Conservation (phyloP, 371 early-diverging fungal genomes). For the Mortierella sp. region DNA sequence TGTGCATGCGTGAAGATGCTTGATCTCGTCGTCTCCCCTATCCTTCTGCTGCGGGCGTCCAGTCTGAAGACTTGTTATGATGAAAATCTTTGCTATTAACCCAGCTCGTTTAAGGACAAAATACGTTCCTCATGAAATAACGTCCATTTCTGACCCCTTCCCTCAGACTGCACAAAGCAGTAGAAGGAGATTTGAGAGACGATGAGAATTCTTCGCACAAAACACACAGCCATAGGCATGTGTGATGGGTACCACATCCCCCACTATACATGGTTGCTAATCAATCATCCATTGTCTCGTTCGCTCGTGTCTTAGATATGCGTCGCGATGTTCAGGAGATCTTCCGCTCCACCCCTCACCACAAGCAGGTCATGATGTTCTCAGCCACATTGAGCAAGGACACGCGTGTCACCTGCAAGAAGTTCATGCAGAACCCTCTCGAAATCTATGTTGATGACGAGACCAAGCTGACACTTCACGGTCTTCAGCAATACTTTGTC, state of each 20-base stretch:
- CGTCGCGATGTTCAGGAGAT: constrained; percentile 97
- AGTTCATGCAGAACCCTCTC: constrained; percentile 97
- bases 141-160: constrained; percentile 16
- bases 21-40: too few species aligned
- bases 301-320: constrained; percentile 76
- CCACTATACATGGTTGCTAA: neutral
- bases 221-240: neutral
- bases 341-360: constrained; percentile 92
- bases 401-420: constrained; percentile 92
- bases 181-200: neutral
- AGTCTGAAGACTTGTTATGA: constrained; percentile 24
- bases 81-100: constrained; percentile 50
- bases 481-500: constrained; percentile 96
- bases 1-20: too few species aligned
- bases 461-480: constrained; percentile 97
- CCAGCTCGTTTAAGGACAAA: constrained; percentile 51
- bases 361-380: constrained; percentile 99
- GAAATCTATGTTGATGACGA: constrained; percentile 99
- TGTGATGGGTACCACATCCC: neutral
- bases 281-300: neutral
- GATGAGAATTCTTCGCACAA: neutral
- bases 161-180: neutral
- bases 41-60: too few species aligned
- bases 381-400: constrained; percentile 95
- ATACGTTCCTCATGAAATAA: constrained; percentile 44